Evolutionary conservation across 2,329 filamentous ascomycete genomes (phyloP).

Genomic region (Penicillium corylophilum): DNA sequence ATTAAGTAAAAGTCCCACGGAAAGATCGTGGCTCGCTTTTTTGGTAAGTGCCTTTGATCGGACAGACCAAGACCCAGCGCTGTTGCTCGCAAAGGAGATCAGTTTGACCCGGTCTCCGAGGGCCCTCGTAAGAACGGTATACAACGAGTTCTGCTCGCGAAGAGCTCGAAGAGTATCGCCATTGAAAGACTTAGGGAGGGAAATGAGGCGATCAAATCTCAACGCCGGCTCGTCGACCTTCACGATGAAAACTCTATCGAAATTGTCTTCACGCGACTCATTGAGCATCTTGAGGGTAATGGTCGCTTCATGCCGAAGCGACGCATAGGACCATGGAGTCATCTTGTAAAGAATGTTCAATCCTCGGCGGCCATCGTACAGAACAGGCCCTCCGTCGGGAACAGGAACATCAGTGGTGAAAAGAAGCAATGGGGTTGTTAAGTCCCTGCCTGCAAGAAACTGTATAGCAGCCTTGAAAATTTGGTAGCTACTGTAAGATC

Average conservation of each 20-base stretch:
- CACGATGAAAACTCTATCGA: conserved; percentile 78
- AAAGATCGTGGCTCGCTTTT: conserved; percentile 41
- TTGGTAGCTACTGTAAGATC: conserved; percentile 84
- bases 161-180: conserved; percentile 30
- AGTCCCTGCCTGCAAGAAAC: conserved; percentile 72
- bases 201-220: conserved; percentile 56
- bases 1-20: conserved; percentile 71
- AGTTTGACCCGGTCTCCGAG: conserved; percentile 72
- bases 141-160: conserved; percentile 46
- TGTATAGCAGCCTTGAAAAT: conserved; percentile 94
- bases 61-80: conserved; percentile 48
- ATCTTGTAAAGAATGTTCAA: conserved; percentile 91
- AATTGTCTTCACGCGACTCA: conserved; percentile 72
- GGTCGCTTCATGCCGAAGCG: conserved; percentile 72
- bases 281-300: conserved; percentile 73
- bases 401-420: conserved; percentile 32
- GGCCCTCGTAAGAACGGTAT: conserved; percentile 66
- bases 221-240: conserved; percentile 53
- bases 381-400: conserved; percentile 59
- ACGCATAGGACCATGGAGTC: conserved; percentile 75
- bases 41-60: conserved; percentile 37
- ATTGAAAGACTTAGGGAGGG: conserved; percentile 29
- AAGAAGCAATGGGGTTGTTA: conserved; percentile 64
- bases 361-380: conserved; percentile 73
- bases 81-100: conserved; percentile 57